These are phyloP conservation scores for Yamagishiella unicocca DNA, from an alignment of 139 green algal species.

Conservation along the genomic window DNA sequence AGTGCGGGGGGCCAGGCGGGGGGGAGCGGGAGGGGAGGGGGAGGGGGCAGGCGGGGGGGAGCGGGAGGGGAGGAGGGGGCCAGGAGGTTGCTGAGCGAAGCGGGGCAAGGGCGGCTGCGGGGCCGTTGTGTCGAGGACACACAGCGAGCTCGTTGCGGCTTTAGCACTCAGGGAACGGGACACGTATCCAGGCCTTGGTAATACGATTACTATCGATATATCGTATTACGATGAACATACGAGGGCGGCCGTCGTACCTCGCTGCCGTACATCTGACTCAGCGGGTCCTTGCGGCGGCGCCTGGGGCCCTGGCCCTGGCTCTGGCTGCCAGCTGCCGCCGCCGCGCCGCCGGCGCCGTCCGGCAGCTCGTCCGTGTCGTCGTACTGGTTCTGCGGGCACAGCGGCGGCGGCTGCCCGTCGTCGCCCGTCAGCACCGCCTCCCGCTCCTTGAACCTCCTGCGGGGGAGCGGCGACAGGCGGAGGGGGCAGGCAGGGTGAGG, in stretches of 20 bases:
- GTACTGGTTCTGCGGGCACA: slow-evolving; percentile 29
- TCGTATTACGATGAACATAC: no score
- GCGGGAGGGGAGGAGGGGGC: neutral
- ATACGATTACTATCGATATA: no score
- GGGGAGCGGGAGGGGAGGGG: neutral
- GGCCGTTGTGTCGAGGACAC: no score
- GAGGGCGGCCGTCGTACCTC: slow-evolving; percentile 19
- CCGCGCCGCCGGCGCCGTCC: neutral
- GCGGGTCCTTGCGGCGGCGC: slow-evolving; percentile 18
- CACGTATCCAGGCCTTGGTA: no score
- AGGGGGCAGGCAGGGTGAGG: neutral
- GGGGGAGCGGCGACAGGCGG: neutral
- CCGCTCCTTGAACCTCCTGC: slow-evolving; percentile 50
- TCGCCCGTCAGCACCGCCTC: slow-evolving; percentile 54
- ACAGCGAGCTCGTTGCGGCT: no score
- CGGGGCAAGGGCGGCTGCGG: no score
- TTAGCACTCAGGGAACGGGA: no score
- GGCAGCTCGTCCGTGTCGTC: neutral
- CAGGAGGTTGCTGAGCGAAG: no score
- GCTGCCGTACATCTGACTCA: slow-evolving; percentile 47
- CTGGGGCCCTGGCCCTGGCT: neutral
- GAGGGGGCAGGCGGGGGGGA: neutral
- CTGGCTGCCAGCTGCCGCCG: neutral
- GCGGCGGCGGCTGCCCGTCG: slow-evolving; percentile 49
- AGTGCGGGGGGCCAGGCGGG: no score